Evolutionary conservation across 306 rosid species (phyloP).

Genomic region (Vicia faba): DNA sequence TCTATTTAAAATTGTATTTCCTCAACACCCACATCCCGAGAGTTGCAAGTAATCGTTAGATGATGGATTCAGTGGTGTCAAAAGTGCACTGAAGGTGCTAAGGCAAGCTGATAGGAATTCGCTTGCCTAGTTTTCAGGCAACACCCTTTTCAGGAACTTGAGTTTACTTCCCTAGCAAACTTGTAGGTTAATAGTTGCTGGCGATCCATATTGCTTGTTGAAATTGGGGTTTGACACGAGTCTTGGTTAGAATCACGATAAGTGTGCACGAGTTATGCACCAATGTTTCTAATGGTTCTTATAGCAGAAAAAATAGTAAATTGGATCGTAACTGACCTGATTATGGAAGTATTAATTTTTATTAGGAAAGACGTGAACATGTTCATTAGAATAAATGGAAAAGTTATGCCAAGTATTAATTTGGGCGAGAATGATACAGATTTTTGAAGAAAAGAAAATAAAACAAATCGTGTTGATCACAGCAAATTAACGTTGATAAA

Average conservation of each 20-base stretch:
- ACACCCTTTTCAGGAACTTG: constrained; percentile 2
- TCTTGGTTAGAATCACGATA: constrained; percentile 3
- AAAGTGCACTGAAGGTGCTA: constrained; percentile 14
- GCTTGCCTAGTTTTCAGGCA: constrained; percentile 17
- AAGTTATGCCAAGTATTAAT: neutral
- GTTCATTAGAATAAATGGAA: constrained; percentile 13
- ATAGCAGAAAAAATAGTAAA: neutral
- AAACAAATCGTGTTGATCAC: neutral
- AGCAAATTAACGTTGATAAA: constrained; percentile 12
- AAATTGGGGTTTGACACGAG: neutral
- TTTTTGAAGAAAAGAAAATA: neutral
- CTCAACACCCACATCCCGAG: constrained; percentile 20
- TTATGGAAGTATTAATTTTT: neutral
- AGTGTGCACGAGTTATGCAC: constrained; percentile 13
- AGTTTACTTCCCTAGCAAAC: constrained; percentile 24
- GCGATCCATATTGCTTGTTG: constrained; percentile 16
- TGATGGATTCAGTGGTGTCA: constrained; percentile 24
- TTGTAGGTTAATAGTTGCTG: constrained; percentile 4
- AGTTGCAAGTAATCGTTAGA: constrained; percentile 3
- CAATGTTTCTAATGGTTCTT: neutral
- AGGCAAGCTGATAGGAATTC: constrained; percentile 5
- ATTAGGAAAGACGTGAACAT: neutral
- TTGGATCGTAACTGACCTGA: constrained; percentile 13
- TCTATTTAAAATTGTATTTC: neutral
- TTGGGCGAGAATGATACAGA: neutral